phyloP scores from a whole-genome alignment of 176 grass and related monocot species.

The Paspalum vaginatum region DNA sequence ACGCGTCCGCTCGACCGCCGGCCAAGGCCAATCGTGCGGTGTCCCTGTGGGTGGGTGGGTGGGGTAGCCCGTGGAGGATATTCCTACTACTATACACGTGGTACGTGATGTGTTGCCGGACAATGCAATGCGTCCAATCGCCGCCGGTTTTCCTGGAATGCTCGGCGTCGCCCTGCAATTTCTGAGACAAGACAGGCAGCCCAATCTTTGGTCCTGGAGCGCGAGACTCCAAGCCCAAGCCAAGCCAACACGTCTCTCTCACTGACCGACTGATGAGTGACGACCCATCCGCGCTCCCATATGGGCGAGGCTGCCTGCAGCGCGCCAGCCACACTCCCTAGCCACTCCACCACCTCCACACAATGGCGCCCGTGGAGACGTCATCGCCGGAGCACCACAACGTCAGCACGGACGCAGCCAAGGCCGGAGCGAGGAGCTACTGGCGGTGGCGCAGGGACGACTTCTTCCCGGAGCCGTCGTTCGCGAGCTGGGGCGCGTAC shows the following conservation, averaged over 20 bases:
- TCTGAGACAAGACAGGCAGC: too few relatives aligned
- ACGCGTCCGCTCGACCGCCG: too few relatives aligned
- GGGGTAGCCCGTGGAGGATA: neutral
- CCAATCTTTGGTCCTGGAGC: neutral
- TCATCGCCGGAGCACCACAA: neutral
- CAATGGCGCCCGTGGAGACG: slow-evolving; percentile 26
- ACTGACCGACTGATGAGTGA: neutral
- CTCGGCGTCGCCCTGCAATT: neutral
- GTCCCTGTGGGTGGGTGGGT: too few relatives aligned
- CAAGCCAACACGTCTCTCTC: neutral
- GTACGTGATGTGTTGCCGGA: neutral
- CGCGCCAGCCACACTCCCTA: slow-evolving; percentile 19
- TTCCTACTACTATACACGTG: neutral
- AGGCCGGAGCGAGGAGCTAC: slow-evolving; percentile 44
- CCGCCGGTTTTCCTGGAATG: neutral
- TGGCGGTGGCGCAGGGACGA: slow-evolving; percentile 87
- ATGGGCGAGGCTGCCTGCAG: slow-evolving; percentile 11
- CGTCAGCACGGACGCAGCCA: neutral
- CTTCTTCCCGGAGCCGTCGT: slow-evolving; percentile 96
- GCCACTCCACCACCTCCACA: neutral
- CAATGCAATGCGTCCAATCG: neutral
- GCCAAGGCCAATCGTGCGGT: too few relatives aligned
- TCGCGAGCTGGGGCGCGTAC: slow-evolving; percentile 78
- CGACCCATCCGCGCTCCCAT: slow-evolving; percentile 14
- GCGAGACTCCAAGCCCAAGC: slow-evolving; percentile 9